Evolutionary conservation across 495 filamentous ascomycete genomes (phyloP).

Genomic region (Tuber borchii): DNA sequence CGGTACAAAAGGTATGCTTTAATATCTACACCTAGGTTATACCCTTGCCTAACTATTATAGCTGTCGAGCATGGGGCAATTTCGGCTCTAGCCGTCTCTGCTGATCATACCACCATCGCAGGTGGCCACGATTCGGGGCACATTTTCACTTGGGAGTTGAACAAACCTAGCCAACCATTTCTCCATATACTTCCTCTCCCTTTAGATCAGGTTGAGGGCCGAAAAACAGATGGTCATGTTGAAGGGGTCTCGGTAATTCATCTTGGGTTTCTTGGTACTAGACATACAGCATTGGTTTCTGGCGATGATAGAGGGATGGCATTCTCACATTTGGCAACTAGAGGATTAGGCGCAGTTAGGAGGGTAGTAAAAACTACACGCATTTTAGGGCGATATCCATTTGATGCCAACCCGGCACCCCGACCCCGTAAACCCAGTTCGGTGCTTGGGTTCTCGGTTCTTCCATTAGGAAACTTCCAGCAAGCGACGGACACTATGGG

Average conservation of each 20-base stretch:
- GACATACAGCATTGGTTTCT: slow-evolving; percentile 95
- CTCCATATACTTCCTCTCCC: slow-evolving; percentile 76
- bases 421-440: slow-evolving; percentile 86
- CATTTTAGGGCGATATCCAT: slow-evolving; percentile 85
- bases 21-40: slow-evolving; percentile 6
- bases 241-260: slow-evolving; percentile 71
- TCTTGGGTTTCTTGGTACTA: slow-evolving; percentile 87
- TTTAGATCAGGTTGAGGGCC: slow-evolving; percentile 55
- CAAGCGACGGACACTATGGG: slow-evolving; percentile 82
- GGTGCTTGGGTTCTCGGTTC: slow-evolving; percentile 80
- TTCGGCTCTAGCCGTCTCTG: slow-evolving; percentile 81
- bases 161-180: slow-evolving; percentile 73
- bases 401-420: slow-evolving; percentile 50
- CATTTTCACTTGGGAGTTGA: slow-evolving; percentile 96
- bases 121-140: slow-evolving; percentile 81
- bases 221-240: slow-evolving; percentile 72
- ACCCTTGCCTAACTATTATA: slow-evolving; percentile 41
- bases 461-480: slow-evolving; percentile 87
- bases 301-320: slow-evolving; percentile 94
- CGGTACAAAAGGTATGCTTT: slow-evolving; percentile 75
- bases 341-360: slow-evolving; percentile 78
- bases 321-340: slow-evolving; percentile 90
- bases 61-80: slow-evolving; percentile 86
- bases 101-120: slow-evolving; percentile 85
- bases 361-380: slow-evolving; percentile 82